Evolutionary conservation across 352 stramenopile species (phyloP).

Genomic region (Blastocystis sp.): DNA sequence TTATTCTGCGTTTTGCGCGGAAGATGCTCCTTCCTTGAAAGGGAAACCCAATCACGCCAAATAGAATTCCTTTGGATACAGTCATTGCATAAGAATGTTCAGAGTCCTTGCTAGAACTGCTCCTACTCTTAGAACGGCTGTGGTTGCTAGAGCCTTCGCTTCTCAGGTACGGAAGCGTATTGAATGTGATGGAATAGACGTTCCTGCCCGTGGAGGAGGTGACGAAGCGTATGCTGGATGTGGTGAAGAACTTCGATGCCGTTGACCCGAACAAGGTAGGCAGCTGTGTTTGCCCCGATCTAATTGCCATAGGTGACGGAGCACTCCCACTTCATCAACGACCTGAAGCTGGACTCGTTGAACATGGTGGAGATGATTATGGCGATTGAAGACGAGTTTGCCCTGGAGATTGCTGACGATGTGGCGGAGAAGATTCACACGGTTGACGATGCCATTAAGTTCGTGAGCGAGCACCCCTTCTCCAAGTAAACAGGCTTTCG

Average conservation of each 20-base stretch:
- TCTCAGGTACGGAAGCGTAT: conserved; percentile 3
- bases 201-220: conserved; percentile 87
- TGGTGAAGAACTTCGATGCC: conserved; percentile 99
- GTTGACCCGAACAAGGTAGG: conserved; percentile 87
- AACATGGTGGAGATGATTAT: conserved; percentile 93
- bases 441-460: conserved; percentile 92
- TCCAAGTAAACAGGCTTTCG: conserved; percentile 86
- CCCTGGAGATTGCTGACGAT: conserved; percentile 98
- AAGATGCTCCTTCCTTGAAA: too few relatives aligned
- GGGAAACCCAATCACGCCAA: too few relatives aligned
- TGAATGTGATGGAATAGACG: conserved; percentile 71
- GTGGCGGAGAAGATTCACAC: conserved; percentile 97
- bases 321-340: conserved; percentile 89
- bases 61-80: too few relatives aligned
- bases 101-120: conserved; percentile 57
- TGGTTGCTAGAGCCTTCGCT: not conserved
- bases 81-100: not conserved
- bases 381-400: conserved; percentile 99
- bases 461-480: conserved; percentile 95
- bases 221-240: conserved; percentile 89
- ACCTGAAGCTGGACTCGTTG: conserved; percentile 96
- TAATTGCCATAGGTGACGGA: conserved; percentile 75
- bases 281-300: conserved; percentile 20
- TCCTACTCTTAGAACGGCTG: conserved; percentile 20
- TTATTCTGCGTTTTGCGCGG: too few relatives aligned